Percentiles rank a stretch among this genome's conserved stretches.
Evolutionary conservation across 129 eudicot species (phyloP).

Genomic region (Kitagawia praeruptora): DNA sequence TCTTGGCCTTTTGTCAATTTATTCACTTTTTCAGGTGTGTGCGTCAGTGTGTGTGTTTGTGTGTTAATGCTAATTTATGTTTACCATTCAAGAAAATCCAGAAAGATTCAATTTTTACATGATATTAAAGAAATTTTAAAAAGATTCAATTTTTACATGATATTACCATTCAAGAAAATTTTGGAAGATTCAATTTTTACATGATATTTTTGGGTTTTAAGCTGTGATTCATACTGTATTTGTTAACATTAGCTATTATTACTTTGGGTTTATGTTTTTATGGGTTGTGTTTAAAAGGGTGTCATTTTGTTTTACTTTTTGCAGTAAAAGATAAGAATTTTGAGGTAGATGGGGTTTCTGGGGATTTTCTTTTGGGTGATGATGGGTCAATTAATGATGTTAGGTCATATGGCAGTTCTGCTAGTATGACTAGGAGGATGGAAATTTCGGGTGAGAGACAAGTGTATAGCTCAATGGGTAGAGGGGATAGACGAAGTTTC

Average conservation of each 20-base stretch:
- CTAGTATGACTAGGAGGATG: slow-evolving; percentile 23
- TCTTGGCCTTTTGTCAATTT: slow-evolving; percentile 10
- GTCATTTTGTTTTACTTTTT: slow-evolving; percentile 3
- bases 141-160: neutral
- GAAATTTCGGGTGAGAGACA: slow-evolving; percentile 14
- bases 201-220: neutral
- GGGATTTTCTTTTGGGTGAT: slow-evolving; percentile 32
- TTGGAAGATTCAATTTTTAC: neutral
- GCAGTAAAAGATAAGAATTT: slow-evolving; percentile 50
- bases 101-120: neutral
- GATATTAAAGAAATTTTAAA: neutral
- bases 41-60: neutral
- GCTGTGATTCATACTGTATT: neutral
- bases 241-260: neutral
- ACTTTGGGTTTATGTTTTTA: slow-evolving; percentile 6
- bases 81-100: neutral
- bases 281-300: slow-evolving; percentile 16
- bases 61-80: neutral
- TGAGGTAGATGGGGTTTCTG: slow-evolving; percentile 41
- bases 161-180: neutral
- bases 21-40: neutral
- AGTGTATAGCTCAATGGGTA: slow-evolving; percentile 12
- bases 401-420: slow-evolving; percentile 37
- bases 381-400: slow-evolving; percentile 43
- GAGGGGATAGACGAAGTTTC: slow-evolving; percentile 14